Evolutionary conservation across 1,284 basidiomycete species (phyloP).

Genomic region (Microbotryum lychnidis-dioicae): DNA sequence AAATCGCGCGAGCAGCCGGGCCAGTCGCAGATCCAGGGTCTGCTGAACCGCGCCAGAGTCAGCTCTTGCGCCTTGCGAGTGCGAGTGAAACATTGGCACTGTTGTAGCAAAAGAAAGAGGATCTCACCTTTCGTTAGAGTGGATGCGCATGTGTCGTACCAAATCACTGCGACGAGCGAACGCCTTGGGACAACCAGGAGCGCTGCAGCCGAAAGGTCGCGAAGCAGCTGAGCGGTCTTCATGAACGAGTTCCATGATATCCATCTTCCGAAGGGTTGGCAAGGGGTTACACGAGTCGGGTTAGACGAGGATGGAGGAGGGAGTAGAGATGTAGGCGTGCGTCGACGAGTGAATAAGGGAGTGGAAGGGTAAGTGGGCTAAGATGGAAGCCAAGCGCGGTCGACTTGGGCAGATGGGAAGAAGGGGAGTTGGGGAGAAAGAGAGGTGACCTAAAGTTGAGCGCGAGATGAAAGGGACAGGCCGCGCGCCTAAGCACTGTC

Average conservation of each 20-base stretch:
- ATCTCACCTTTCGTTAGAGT: background rate
- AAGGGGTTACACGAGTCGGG: too few relatives aligned
- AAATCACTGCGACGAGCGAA: constrained; percentile 4
- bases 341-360: too few relatives aligned
- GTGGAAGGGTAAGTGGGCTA: too few relatives aligned
- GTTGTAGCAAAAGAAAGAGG: background rate
- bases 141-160: constrained; percentile 7
- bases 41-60: background rate
- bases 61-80: too few relatives aligned
- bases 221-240: constrained; percentile 2
- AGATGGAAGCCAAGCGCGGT: too few relatives aligned
- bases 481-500: too few relatives aligned
- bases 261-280: constrained; percentile 1
- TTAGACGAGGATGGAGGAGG: too few relatives aligned
- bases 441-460: too few relatives aligned
- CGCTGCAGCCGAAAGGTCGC: constrained; percentile 35
- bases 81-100: background rate
- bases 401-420: too few relatives aligned
- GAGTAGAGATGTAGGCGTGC: too few relatives aligned
- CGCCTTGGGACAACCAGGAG: constrained; percentile 34
- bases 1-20: constrained; percentile 32
- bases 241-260: constrained; percentile 11
- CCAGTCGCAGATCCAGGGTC: constrained; percentile 39
- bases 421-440: too few relatives aligned
- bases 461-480: too few relatives aligned